A percentile compares a stretch with the other conserved stretches of the same genome.
Conservation (phyloP, 768 basidiomycete genomes). For the Auricularia sp. region DNA sequence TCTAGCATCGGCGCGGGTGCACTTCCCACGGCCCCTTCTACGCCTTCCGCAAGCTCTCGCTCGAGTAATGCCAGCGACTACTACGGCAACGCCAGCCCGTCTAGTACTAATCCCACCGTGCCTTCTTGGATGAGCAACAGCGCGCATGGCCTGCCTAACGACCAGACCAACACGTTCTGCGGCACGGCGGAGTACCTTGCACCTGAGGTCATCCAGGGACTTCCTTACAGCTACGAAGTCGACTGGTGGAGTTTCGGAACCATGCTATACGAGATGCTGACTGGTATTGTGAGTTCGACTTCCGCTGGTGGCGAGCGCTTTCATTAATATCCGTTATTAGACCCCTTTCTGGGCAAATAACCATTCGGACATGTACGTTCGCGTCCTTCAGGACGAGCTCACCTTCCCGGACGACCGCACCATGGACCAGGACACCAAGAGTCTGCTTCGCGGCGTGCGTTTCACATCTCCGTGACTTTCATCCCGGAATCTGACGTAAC, state of each 20-base stretch:
- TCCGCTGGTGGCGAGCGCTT: slow-evolving; percentile 11
- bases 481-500: neutral
- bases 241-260: slow-evolving; percentile 99
- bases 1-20: slow-evolving; percentile 14
- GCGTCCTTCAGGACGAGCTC: slow-evolving; percentile 83
- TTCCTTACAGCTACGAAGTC: slow-evolving; percentile 85
- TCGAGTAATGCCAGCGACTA: slow-evolving; percentile 21
- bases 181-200: slow-evolving; percentile 96
- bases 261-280: slow-evolving; percentile 95
- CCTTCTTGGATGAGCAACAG: slow-evolving; percentile 74
- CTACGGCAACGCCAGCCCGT: slow-evolving; percentile 29
- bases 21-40: slow-evolving; percentile 39
- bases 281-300: slow-evolving; percentile 68
- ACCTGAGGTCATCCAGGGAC: slow-evolving; percentile 89
- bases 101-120: slow-evolving; percentile 19
- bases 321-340: slow-evolving; percentile 28
- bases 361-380: slow-evolving; percentile 90
- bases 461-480: neutral
- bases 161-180: slow-evolving; percentile 81
- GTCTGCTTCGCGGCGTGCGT: slow-evolving; percentile 86
- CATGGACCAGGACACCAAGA: slow-evolving; percentile 93
- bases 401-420: slow-evolving; percentile 81
- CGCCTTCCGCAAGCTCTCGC: slow-evolving; percentile 24
- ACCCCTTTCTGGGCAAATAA: slow-evolving; percentile 91
- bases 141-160: slow-evolving; percentile 48